Base-by-base conservation (phyloP, 345 rosid genomes). In the Rubroshorea leprosula region DNA sequence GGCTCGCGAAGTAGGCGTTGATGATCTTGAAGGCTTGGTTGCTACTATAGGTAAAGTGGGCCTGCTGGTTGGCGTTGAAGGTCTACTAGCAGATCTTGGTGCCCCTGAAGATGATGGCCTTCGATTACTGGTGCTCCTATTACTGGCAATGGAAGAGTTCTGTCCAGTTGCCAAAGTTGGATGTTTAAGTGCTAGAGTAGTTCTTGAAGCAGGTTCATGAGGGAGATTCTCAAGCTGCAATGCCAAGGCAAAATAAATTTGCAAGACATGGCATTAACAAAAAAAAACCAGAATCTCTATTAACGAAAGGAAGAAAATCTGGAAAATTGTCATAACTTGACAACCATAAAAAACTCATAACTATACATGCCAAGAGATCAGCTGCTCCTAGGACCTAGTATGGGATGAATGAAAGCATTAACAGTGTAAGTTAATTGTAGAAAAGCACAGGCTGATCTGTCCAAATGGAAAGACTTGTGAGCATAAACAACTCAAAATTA, bases 81-180 rank as follows among this genome's bases (percentile, higher is more conserved):
- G 1, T 35, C 41, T 35, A 35, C 41, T 35, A 8, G 41, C 41
- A 35, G 41, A 35, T 35, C 9, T 35, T 35, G 41, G 11, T 13
- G 83, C 83, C 35, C 82, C 65, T 3, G 95, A 84, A 23, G 96
- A 85, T 26, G 91, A 83, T 41, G 92, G 86, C 77, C 91, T 71
- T 44, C 74, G 41, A 13, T 35, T 13, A 35, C 41, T 35, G 9
- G 9, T 3, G 12, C 41, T 35, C 5, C 41, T 72, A 55, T 43
- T 50, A 46, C 68, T 75, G 49, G 51, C 38, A 60, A 58, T 61
- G 19, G 85, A 75, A 66, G 84, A 65, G 72, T 60, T 79, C 63
- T 29, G 68, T 18, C 75, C 67, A 26, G 80, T 55, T 44, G 79
- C 62, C 29, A 66, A 63, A 56, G 68, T 57, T 58, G 62, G 75